phyloP scores from a whole-genome alignment of 768 basidiomycete species.

The Gymnopilus junonius region DNA sequence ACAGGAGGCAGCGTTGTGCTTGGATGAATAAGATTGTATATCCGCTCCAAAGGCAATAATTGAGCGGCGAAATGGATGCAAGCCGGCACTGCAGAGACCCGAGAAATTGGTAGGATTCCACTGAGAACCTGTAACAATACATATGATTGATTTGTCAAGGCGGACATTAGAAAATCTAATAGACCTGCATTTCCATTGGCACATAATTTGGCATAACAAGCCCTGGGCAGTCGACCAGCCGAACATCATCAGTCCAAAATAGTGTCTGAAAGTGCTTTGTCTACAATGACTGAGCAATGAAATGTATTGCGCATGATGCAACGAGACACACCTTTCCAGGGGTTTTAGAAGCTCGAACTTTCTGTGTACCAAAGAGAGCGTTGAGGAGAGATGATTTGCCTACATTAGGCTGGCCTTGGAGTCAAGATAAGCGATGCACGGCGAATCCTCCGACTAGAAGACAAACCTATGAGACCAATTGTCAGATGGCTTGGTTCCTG shows the following conservation, averaged over 20 bases:
- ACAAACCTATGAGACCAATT: slow-evolving; percentile 77
- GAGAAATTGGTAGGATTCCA: slow-evolving; percentile 79
- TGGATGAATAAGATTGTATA: slow-evolving; percentile 65
- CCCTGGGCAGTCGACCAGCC: slow-evolving; percentile 95
- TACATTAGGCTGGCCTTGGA: slow-evolving; percentile 88
- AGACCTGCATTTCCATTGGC: slow-evolving; percentile 83
- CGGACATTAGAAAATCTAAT: slow-evolving; percentile 8
- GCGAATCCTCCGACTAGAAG: not conserved
- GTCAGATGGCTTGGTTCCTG: slow-evolving; percentile 68
- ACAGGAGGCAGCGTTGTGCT: slow-evolving; percentile 33
- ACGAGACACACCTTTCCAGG: slow-evolving; percentile 72
- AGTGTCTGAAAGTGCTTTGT: slow-evolving; percentile 97
- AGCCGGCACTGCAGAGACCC: slow-evolving; percentile 81
- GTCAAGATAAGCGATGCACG: not conserved
- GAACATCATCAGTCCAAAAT: slow-evolving; percentile 84
- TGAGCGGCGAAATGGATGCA: slow-evolving; percentile 75
- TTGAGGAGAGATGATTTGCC: slow-evolving; percentile 94
- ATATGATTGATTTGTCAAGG: not conserved
- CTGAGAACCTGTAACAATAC: slow-evolving; percentile 55
- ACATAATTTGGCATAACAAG: slow-evolving; percentile 87
- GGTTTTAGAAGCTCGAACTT: slow-evolving; percentile 82
- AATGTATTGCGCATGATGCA: not conserved
- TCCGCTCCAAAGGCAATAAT: slow-evolving; percentile 77
- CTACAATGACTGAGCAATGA: slow-evolving; percentile 37
- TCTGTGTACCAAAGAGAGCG: slow-evolving; percentile 80